phyloP scores from a whole-genome alignment of 345 rosid species.

The Populus deltoides region DNA sequence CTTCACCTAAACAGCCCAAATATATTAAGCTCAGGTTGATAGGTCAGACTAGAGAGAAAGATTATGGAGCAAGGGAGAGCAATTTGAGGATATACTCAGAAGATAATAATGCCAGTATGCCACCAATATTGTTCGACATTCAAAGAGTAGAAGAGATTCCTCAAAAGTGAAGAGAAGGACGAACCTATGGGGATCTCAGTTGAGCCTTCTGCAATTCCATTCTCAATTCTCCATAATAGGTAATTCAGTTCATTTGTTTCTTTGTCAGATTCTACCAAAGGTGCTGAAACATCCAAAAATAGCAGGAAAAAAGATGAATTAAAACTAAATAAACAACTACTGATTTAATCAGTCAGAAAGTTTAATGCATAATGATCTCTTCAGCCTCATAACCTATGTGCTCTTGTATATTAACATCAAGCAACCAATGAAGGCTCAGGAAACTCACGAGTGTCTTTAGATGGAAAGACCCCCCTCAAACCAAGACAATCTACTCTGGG shows the following conservation, averaged over 20 bases:
- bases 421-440: constrained; percentile 1
- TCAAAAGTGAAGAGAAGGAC: not conserved
- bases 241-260: constrained; percentile 73
- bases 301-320: not conserved
- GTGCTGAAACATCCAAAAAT: constrained; percentile 50
- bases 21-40: not conserved
- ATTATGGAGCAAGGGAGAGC: not conserved
- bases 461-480: constrained; percentile 69
- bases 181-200: constrained; percentile 81
- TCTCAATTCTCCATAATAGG: constrained; percentile 67
- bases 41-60: not conserved
- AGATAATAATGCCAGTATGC: not conserved
- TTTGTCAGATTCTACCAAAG: constrained; percentile 73
- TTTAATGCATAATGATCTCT: not conserved
- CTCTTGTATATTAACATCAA: not conserved
- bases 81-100: not conserved
- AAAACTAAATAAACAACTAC: constrained; percentile 2
- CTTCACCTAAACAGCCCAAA: constrained; percentile 53
- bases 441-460: constrained; percentile 54
- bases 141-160: not conserved
- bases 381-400: not conserved
- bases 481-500: constrained; percentile 84
- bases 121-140: not conserved
- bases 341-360: constrained; percentile 4
- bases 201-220: constrained; percentile 91